Evolutionary conservation across 352 stramenopile genomes (phyloP).

Genomic region (Stramenopiles sp.): DNA sequence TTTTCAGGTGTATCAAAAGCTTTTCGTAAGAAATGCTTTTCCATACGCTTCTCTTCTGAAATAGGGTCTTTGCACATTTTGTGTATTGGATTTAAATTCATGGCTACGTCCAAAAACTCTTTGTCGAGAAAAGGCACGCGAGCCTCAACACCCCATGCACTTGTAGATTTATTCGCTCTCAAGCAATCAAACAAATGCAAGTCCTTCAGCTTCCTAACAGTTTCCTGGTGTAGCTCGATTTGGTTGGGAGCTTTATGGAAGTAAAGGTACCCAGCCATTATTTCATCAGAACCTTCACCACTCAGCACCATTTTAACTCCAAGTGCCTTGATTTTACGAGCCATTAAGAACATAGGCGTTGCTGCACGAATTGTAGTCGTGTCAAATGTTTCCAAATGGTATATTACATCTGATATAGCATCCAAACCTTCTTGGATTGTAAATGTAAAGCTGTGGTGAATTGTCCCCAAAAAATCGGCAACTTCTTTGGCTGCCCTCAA

Average conservation of each 20-base stretch:
- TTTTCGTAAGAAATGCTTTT: slow-evolving; percentile 98
- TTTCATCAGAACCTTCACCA: slow-evolving; percentile 90
- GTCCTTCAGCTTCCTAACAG: slow-evolving; percentile 78
- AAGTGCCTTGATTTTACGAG: slow-evolving; percentile 97
- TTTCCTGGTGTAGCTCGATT: slow-evolving; percentile 44
- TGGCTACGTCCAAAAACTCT: slow-evolving; percentile 91
- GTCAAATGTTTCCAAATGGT: slow-evolving; percentile 43
- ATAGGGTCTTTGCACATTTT: slow-evolving; percentile 77
- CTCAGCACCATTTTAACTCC: slow-evolving; percentile 98
- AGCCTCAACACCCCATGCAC: slow-evolving; percentile 88
- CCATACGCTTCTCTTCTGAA: slow-evolving; percentile 62
- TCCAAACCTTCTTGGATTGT: slow-evolving; percentile 94
- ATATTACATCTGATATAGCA: slow-evolving; percentile 88
- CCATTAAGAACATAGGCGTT: slow-evolving; percentile 99
- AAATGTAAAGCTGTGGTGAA: slow-evolving; percentile 96
- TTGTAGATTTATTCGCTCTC: slow-evolving; percentile 94
- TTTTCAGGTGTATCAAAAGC: slow-evolving; percentile 88
- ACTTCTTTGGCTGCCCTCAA: slow-evolving; percentile 85
- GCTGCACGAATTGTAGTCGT: slow-evolving; percentile 89
- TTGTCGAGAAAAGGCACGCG: slow-evolving; percentile 92
- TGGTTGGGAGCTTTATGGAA: slow-evolving; percentile 96
- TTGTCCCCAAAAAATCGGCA: slow-evolving; percentile 85
- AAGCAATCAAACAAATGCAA: slow-evolving; percentile 97
- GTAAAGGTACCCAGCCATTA: slow-evolving; percentile 97
- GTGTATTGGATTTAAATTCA: slow-evolving; percentile 87